phyloP scores from a whole-genome alignment of 2,329 filamentous ascomycete species.

The Cladosporium sp. region DNA sequence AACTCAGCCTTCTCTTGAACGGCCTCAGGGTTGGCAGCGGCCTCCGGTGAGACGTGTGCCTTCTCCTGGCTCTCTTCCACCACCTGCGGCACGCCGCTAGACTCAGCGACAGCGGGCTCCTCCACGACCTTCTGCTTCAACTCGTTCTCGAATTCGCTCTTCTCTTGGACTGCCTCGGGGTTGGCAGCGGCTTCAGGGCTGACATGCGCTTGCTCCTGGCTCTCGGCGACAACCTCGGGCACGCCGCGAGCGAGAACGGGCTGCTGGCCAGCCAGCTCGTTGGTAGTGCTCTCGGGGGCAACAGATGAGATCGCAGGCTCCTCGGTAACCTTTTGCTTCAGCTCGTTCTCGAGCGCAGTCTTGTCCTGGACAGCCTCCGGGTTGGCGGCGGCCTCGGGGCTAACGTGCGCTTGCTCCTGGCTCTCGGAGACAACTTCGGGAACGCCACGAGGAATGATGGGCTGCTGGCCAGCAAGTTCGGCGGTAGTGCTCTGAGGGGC shows the following conservation, averaged over 20 bases:
- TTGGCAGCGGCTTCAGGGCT: constrained; percentile 68
- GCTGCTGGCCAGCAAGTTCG: constrained; percentile 47
- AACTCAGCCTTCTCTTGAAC: constrained; percentile 48
- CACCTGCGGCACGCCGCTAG: constrained; percentile 59
- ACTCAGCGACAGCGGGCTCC: constrained; percentile 29
- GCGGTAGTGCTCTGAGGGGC: constrained; percentile 48
- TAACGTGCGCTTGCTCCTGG: constrained; percentile 64
- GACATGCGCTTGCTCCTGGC: constrained; percentile 64
- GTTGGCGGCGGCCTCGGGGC: constrained; percentile 66
- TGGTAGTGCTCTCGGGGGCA: constrained; percentile 42
- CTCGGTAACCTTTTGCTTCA: constrained; percentile 62
- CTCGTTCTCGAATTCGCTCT: constrained; percentile 64
- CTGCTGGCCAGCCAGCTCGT: constrained; percentile 46
- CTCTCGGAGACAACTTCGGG: constrained; percentile 69
- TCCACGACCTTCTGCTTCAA: constrained; percentile 63
- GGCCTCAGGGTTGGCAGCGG: constrained; percentile 63
- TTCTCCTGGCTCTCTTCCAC: constrained; percentile 72
- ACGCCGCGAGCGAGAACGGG: constrained; percentile 50
- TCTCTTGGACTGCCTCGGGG: constrained; percentile 51
- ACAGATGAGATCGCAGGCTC: constrained; percentile 10
- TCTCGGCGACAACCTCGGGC: constrained; percentile 68
- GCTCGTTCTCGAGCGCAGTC: constrained; percentile 65
- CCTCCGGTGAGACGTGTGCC: constrained; percentile 63
- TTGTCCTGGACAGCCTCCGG: constrained; percentile 51
- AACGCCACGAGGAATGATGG: constrained; percentile 48